Conservation (phyloP, 2,329 filamentous ascomycete genomes). For the Teratosphaeria viscida region DNA sequence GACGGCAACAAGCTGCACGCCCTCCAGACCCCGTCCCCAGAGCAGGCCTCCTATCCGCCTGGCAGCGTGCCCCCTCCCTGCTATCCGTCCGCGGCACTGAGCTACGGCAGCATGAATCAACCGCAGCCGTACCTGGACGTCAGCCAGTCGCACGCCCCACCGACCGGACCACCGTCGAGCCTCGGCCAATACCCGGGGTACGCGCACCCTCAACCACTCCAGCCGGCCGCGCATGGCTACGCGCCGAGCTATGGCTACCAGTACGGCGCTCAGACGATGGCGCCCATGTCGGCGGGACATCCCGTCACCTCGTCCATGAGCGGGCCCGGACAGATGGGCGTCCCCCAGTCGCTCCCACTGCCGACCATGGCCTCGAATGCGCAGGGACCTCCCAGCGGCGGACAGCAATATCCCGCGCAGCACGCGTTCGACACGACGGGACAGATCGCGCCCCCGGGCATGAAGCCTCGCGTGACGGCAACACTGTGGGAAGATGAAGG, state of each 20-base stretch:
- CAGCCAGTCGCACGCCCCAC: conserved; percentile 37
- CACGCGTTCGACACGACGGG: conserved; percentile 72
- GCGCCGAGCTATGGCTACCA: conserved; percentile 59
- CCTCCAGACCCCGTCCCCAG: conserved; percentile 69
- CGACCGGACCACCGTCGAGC: conserved; percentile 63
- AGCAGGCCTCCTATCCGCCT: conserved; percentile 39
- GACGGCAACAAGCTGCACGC: conserved; percentile 28
- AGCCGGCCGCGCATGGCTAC: conserved; percentile 24
- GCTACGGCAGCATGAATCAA: conserved; percentile 64
- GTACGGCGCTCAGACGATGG: conserved; percentile 54
- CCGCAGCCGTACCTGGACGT: conserved; percentile 69
- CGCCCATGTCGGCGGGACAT: conserved; percentile 63
- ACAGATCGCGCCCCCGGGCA: conserved; percentile 80
- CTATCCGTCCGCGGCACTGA: conserved; percentile 3
- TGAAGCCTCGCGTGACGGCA: conserved; percentile 93
- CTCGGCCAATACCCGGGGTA: conserved; percentile 71
- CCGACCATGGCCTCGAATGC: conserved; percentile 31
- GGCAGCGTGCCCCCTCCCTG: conserved; percentile 6
- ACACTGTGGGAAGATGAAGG: conserved; percentile 98
- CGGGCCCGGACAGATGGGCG: conserved; percentile 43
- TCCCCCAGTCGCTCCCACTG: conserved; percentile 56
- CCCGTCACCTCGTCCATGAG: conserved; percentile 62
- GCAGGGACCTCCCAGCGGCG: conserved; percentile 7
- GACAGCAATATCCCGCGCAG: conserved; percentile 11
- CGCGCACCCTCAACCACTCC: conserved; percentile 47